Base-by-base conservation (phyloP, 805 yeast genomes). In the Zygotorulaspora sp. region DNA sequence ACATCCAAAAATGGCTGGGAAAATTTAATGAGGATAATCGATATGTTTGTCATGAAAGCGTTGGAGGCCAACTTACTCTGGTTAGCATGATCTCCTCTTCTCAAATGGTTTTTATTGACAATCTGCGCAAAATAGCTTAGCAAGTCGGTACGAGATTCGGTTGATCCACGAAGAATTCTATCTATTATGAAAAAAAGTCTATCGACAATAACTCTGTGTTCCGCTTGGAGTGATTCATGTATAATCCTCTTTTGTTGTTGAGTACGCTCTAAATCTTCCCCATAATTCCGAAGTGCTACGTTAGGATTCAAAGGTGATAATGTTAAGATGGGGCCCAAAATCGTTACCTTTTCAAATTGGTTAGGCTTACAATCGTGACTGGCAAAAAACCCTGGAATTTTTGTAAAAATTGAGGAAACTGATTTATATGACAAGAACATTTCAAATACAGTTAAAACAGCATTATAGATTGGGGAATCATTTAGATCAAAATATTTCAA, bases 11-110 rank as follows among this genome's bases (percentile, higher is more conserved):
- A 90, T 20, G 98, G 98, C 55, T 79, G 76, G 23, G 95, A 80
- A 42, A 92, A 72, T 51, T 74, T 77, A 42, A 83, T 71, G 43
- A 88, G 63, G 1, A 89, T 67, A 43, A 77, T 56, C 0, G 88
- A 68, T 12, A 87, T 70, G 61, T 90, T 90, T 36, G 80, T 68
- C 83, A 88, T 83, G 44, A 92, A 73, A 1, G 87, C 87, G 65
- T 90, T 87, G 6, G 85, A 70, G 1, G 95, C 79, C 35, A 84
- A 65, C 40, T 77, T 73, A 11, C 69, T 66, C 9, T 76, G 73
- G 50, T 82, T 79, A 2, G 89, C 82, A 57, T 85, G 95, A 46
- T 82, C 78, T 36, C 96, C 96, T 50, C 86, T 74, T 63, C 97
- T 78, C 48, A 86, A 72, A 61, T 88, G 97, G 57, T 89, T 88